Conservation (phyloP, 169 alveolate genomes). For the Cyclospora cayetanensis region DNA sequence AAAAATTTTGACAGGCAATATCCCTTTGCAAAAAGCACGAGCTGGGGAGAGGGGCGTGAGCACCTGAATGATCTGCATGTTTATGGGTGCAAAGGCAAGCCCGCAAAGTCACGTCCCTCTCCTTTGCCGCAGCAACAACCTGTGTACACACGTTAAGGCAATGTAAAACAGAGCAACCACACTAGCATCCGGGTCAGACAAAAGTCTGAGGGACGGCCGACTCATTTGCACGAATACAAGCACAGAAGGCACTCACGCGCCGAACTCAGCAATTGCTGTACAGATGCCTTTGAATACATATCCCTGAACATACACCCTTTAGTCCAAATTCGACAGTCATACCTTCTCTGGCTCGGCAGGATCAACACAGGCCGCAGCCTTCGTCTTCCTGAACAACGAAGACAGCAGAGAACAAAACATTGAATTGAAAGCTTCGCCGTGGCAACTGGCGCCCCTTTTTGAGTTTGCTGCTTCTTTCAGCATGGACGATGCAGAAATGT, state of each 20-base stretch:
- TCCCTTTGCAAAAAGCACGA: not conserved
- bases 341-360: constrained; percentile 82
- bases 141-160: not conserved
- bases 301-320: not conserved
- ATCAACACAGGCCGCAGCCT: constrained; percentile 84
- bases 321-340: not conserved
- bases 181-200: too few species aligned
- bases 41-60: not conserved
- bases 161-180: not conserved
- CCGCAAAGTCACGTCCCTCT: constrained; percentile 71
- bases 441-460: not conserved
- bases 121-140: constrained; percentile 74
- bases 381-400: constrained; percentile 61
- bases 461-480: not conserved
- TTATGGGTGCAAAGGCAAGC: constrained; percentile 83
- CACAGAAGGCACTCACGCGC: not conserved
- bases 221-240: not conserved
- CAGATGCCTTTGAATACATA: not conserved
- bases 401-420: not conserved
- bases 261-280: not conserved
- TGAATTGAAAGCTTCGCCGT: not conserved
- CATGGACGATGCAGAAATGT: too few species aligned
- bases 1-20: not conserved
- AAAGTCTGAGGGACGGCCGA: too few species aligned
- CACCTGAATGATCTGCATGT: constrained; percentile 87